Evolutionary conservation across 1,139 yeast species (phyloP).

Genomic region (Arxiozyma telluris): DNA sequence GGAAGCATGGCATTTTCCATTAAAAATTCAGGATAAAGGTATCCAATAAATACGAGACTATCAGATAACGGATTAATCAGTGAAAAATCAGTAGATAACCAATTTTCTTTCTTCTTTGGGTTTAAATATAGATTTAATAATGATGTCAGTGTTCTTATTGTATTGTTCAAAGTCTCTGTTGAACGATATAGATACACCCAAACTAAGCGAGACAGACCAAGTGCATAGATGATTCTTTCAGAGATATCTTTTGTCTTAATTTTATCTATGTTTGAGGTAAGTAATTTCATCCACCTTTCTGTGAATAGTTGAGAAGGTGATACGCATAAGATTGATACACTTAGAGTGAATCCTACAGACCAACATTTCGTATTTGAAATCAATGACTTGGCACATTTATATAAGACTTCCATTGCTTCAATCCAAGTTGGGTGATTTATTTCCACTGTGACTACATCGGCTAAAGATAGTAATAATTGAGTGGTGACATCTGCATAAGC

Average conservation of each 20-base stretch:
- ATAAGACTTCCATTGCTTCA: constrained; percentile 62
- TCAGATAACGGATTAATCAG: constrained; percentile 62
- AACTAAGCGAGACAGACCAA: constrained; percentile 59
- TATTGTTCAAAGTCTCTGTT: constrained; percentile 80
- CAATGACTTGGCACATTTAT: constrained; percentile 40
- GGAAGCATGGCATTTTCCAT: constrained; percentile 68
- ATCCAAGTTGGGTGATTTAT: constrained; percentile 95
- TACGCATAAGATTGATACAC: constrained; percentile 70
- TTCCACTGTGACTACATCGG: constrained; percentile 84
- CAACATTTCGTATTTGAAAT: constrained; percentile 50
- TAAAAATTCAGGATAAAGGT: constrained; percentile 66
- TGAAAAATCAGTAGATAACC: constrained; percentile 55
- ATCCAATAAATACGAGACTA: constrained; percentile 67
- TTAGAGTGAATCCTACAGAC: constrained; percentile 62
- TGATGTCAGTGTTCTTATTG: constrained; percentile 56
- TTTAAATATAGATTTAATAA: constrained; percentile 52
- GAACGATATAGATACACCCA: constrained; percentile 89
- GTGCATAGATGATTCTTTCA: constrained; percentile 56
- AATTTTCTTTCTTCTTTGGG: constrained; percentile 56
- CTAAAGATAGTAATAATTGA: constrained; percentile 67
- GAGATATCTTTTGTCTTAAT: constrained; percentile 40
- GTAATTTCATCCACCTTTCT: constrained; percentile 60
- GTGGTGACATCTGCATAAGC: constrained; percentile 84
- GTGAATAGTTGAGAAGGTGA: constrained; percentile 73
- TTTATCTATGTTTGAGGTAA: constrained; percentile 42